These are phyloP conservation scores for Candida caryicola DNA, from an alignment of 805 yeast genomes.

Conservation along the genomic window DNA sequence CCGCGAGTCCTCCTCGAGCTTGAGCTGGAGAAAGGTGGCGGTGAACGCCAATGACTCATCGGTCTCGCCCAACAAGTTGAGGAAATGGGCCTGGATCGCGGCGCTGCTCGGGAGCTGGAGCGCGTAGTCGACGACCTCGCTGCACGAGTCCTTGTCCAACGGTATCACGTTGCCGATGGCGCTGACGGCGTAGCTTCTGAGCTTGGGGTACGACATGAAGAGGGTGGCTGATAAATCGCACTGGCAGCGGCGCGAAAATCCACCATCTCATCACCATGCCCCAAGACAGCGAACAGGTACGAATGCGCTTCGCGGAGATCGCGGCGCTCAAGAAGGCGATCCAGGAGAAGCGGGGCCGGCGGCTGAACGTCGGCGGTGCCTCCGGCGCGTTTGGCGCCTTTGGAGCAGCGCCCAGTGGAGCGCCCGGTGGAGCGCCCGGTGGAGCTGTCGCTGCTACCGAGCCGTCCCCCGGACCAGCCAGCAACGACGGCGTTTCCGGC, in stretches of 20 bases:
- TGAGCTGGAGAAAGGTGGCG: constrained; percentile 39
- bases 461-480: constrained; percentile 10
- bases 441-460: constrained; percentile 21
- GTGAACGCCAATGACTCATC: constrained; percentile 51
- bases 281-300: constrained; percentile 18
- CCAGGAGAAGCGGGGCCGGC: constrained; percentile 16
- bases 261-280: neutral
- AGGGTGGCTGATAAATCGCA: neutral
- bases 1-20: constrained; percentile 24
- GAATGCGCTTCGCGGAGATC: constrained; percentile 27
- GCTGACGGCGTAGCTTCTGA: constrained; percentile 24
- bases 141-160: constrained; percentile 53
- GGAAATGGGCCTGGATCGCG: constrained; percentile 50
- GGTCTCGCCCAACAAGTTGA: constrained; percentile 56
- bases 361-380: neutral
- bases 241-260: neutral
- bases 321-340: constrained; percentile 27
- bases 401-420: constrained; percentile 13
- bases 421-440: constrained; percentile 28
- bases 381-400: neutral
- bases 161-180: constrained; percentile 46
- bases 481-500: constrained; percentile 2
- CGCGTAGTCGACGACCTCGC: constrained; percentile 55
- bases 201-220: constrained; percentile 17
- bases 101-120: constrained; percentile 44